Conservation (phyloP, 192 early-diverging fungal species). For the Geranomyces michiganensis region DNA sequence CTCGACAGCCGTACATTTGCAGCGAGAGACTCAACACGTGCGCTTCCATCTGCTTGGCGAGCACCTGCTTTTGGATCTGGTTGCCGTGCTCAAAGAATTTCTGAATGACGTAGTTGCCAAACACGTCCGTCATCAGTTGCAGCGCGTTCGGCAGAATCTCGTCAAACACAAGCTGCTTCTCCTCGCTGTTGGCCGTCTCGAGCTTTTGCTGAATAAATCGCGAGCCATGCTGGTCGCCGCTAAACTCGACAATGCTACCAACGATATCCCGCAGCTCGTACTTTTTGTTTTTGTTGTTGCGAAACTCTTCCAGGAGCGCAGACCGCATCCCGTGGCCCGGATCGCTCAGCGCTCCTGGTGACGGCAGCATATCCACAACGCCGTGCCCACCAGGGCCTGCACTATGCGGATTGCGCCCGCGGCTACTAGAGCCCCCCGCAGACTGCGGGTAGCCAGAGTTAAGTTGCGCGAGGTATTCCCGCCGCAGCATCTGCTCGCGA, state of each 20-base stretch:
- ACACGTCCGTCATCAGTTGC: constrained; percentile 98
- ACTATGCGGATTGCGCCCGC: not conserved
- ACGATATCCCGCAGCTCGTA: constrained; percentile 95
- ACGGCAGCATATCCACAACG: constrained; percentile 30
- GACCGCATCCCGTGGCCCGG: constrained; percentile 73
- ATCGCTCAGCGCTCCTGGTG: constrained; percentile 27
- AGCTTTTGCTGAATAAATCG: constrained; percentile 99
- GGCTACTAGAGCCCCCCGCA: not conserved
- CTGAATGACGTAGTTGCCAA: constrained; percentile 99
- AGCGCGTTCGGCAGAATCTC: constrained; percentile 89
- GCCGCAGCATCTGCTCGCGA: constrained; percentile 38
- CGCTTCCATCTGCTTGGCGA: constrained; percentile 95
- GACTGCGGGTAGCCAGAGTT: constrained; percentile 17
- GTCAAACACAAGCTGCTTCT: constrained; percentile 96
- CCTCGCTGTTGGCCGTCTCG: constrained; percentile 87
- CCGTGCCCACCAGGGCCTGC: not conserved
- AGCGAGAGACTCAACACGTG: constrained; percentile 91
- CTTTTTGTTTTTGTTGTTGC: constrained; percentile 96
- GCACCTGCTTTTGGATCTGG: constrained; percentile 86
- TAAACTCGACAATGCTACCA: constrained; percentile 95
- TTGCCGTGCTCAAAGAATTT: constrained; percentile 99
- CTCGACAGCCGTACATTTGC: constrained; percentile 99
- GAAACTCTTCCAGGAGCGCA: constrained; percentile 92
- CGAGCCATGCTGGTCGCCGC: constrained; percentile 97
- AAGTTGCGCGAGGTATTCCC: constrained; percentile 39